Percentiles rank a stretch among this genome's conserved stretches.
Conservation (phyloP, 345 rosid genomes). For the Populus euphratica region DNA sequence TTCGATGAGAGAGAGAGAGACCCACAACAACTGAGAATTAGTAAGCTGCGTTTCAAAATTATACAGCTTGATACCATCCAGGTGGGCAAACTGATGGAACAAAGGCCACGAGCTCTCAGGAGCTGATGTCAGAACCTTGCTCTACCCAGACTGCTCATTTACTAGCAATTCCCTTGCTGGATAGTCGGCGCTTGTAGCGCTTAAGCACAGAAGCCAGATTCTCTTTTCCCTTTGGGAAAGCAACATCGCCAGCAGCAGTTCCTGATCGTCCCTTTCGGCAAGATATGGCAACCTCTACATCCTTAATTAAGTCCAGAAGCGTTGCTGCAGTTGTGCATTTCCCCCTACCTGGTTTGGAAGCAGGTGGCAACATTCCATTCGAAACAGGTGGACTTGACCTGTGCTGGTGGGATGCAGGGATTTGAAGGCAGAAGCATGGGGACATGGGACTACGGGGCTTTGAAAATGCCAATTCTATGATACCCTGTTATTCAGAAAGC, state of each 20-base stretch:
- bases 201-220: constrained; percentile 94
- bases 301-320: constrained; percentile 79
- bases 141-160: constrained; percentile 41
- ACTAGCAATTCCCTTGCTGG: constrained; percentile 40
- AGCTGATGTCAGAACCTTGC: constrained; percentile 32
- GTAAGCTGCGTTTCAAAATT: constrained; percentile 33
- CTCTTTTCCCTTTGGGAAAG: constrained; percentile 91
- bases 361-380: constrained; percentile 71
- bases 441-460: constrained; percentile 65
- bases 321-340: constrained; percentile 66
- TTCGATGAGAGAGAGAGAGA: constrained; percentile 12
- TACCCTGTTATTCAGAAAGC: constrained; percentile 51
- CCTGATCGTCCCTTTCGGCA: constrained; percentile 87
- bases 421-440: constrained; percentile 86
- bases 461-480: constrained; percentile 74
- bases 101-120: constrained; percentile 24
- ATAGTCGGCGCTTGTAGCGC: constrained; percentile 82
- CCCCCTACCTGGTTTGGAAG: constrained; percentile 69
- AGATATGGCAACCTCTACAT: constrained; percentile 85
- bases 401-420: constrained; percentile 46
- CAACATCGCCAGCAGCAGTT: constrained; percentile 96
- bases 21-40: neutral
- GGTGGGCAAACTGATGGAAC: neutral
- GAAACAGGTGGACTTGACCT: constrained; percentile 52
- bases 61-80: constrained; percentile 26